Evolutionary conservation across 2,329 filamentous ascomycete species (phyloP).

Genomic region (Fusarium sp.): DNA sequence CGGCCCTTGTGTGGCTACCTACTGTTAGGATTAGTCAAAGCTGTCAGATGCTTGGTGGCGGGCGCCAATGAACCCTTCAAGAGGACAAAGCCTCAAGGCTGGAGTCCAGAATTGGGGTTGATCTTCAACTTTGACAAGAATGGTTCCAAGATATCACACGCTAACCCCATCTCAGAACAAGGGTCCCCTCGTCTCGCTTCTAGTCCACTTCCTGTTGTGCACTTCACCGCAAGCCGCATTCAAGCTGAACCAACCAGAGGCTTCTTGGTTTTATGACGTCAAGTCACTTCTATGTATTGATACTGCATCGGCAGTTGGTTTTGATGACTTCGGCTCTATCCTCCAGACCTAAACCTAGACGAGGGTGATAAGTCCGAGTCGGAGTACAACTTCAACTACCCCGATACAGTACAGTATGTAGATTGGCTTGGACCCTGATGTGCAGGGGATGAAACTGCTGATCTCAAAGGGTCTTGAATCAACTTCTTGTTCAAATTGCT

Average conservation of each 20-base stretch:
- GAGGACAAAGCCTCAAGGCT: constrained; percentile 15
- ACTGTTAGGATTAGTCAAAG: constrained; percentile 15
- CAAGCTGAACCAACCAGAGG: constrained; percentile 32
- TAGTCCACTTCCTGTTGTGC: constrained; percentile 20
- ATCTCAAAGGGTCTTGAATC: constrained; percentile 15
- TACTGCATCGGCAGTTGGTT: constrained; percentile 31
- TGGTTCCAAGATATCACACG: constrained; percentile 39
- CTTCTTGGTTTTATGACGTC: constrained; percentile 39
- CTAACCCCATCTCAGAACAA: constrained; percentile 34
- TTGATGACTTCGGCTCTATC: constrained; percentile 10
- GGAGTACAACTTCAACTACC: constrained; percentile 12
- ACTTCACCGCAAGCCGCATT: constrained; percentile 37
- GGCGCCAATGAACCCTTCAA: constrained; percentile 30
- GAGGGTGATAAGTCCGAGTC: constrained; percentile 6
- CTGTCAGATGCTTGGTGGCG: constrained; percentile 28
- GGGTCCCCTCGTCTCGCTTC: constrained; percentile 25
- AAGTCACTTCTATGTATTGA: constrained; percentile 20
- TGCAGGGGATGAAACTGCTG: constrained; percentile 24
- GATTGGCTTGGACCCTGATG: constrained; percentile 39
- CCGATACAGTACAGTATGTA: background rate
- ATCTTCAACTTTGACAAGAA: constrained; percentile 38
- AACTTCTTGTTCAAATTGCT: constrained; percentile 17
- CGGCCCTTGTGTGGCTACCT: constrained; percentile 26
- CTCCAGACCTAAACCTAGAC: background rate
- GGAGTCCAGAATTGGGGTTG: constrained; percentile 33